Evolutionary conservation across 148 eudicot genomes (phyloP), one percentile per base, ranked within the genome.

Genomic region (Camellia japonica): DNA sequence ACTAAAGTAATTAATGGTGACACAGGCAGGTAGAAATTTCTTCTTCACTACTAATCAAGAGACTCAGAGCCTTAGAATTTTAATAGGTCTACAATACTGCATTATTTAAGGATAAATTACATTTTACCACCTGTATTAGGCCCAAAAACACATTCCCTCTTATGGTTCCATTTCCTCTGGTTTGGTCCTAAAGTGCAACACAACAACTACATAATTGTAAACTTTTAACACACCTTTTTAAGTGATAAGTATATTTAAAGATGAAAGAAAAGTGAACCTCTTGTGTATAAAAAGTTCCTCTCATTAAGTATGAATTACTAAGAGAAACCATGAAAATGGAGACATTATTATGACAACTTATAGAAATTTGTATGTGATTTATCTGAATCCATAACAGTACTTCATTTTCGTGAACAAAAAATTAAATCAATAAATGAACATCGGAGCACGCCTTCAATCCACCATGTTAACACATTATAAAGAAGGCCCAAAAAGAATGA

Each of bases 1-100:
- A 98, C 97, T 81, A 90, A 87, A 84, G 99, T 93, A 82, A 75
- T 93, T 23, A 90, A 93, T 86, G 98, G 98, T 80, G 98, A 93
- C 88, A 95, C 98, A 46, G 97, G 92, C 78, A 93, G 99, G 97
- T 95, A 87, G 61, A 71, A 41, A 1, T 43, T 67, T 30, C 18
- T 42, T 16, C 19, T 41, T 58, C 46, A 23, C 62, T 49, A 18
- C 59, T 15, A 62, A 23, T 81, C 11, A 49, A 20, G 38, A 68
- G 68, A 67, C 76, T 71, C n/a, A 30, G 30, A 47, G 13, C 20
- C 9, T 16, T 51, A 5, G 49, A 41, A 11, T 65, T 75, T 65
- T 15, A 78, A 15, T 44, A 47, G n/a, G 47, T 80, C n/a, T 67
- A 5, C 55, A 15, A 41, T 78, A 7, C 11, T 74, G 56, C 56